phyloP scores from a whole-genome alignment of 2,329 filamentous ascomycete genomes.

The Dichotomopilus funicola region DNA sequence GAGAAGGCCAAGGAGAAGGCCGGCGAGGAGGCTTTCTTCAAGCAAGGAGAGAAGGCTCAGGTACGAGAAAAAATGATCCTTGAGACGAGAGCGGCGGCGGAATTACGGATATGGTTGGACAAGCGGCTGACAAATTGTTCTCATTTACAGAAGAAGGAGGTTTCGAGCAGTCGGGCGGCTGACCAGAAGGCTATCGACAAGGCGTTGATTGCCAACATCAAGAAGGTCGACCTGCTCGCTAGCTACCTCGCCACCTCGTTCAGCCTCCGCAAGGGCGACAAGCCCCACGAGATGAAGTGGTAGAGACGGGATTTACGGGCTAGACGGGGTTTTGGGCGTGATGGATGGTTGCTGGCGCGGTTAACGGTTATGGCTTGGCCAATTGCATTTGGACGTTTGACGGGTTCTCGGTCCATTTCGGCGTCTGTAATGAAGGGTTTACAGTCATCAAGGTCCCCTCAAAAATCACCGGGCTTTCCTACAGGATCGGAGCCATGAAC shows the following conservation, averaged over 20 bases:
- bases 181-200: conserved; percentile 99
- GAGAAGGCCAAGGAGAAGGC: conserved; percentile 95
- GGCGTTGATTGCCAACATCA: conserved; percentile 88
- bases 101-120: background rate
- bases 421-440: conserved; percentile 61
- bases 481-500: conserved; percentile 25
- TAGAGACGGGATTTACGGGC: conserved; percentile 40
- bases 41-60: conserved; percentile 97
- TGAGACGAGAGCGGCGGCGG: too few species aligned
- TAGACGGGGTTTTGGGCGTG: conserved; percentile 13
- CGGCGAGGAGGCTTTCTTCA: conserved; percentile 98
- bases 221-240: conserved; percentile 92
- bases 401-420: conserved; percentile 57
- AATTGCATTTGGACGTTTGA: conserved; percentile 62
- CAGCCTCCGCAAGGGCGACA: conserved; percentile 98
- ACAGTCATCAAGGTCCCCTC: conserved; percentile 46
- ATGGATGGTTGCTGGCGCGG: conserved; percentile 30
- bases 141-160: conserved; percentile 81
- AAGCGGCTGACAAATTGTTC: conserved; percentile 30
- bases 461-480: conserved; percentile 31
- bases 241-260: conserved; percentile 94
- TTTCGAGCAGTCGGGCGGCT: conserved; percentile 81
- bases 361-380: conserved; percentile 49
- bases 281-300: conserved; percentile 99
- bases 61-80: conserved; percentile 45